Conservation (phyloP, 495 filamentous ascomycete species). For the Apiosordaria backusii region DNA sequence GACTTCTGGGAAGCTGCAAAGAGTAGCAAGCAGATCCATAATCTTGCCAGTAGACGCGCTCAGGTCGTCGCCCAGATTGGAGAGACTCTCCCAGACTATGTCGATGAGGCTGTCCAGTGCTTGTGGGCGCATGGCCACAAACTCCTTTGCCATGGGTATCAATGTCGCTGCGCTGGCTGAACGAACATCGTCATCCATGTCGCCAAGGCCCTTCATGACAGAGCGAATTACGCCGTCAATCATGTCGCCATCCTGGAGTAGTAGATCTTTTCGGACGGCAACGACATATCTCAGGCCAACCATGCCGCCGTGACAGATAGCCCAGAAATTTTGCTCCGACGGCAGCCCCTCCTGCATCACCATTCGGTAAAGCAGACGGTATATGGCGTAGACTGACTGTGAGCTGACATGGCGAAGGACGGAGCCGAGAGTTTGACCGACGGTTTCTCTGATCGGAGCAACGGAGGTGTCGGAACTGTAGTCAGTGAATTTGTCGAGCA, state of each 20-base stretch:
- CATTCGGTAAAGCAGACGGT: constrained; percentile 75
- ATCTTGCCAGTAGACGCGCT: constrained; percentile 96
- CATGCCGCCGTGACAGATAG: constrained; percentile 97
- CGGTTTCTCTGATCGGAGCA: constrained; percentile 91
- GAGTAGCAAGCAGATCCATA: constrained; percentile 93
- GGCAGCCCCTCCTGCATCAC: constrained; percentile 85
- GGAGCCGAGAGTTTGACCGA: constrained; percentile 91
- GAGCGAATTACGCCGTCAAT: constrained; percentile 89
- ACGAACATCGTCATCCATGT: constrained; percentile 92
- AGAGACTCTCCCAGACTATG: constrained; percentile 96
- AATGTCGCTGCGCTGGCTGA: constrained; percentile 94
- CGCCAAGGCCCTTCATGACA: constrained; percentile 90
- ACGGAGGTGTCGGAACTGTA: constrained; percentile 97
- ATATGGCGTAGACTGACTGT: constrained; percentile 72
- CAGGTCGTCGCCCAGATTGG: constrained; percentile 90
- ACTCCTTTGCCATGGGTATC: constrained; percentile 91
- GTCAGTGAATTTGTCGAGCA: constrained; percentile 95
- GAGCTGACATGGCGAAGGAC: constrained; percentile 76
- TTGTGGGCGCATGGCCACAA: constrained; percentile 74
- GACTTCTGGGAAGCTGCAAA: constrained; percentile 92
- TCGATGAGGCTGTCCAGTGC: constrained; percentile 78
- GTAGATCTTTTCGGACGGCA: constrained; percentile 85
- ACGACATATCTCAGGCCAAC: constrained; percentile 92
- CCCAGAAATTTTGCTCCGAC: constrained; percentile 72
- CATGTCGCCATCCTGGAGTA: constrained; percentile 74